Conservation (phyloP, 139 green algal species). For the Limnomonas spitsbergensis region DNA sequence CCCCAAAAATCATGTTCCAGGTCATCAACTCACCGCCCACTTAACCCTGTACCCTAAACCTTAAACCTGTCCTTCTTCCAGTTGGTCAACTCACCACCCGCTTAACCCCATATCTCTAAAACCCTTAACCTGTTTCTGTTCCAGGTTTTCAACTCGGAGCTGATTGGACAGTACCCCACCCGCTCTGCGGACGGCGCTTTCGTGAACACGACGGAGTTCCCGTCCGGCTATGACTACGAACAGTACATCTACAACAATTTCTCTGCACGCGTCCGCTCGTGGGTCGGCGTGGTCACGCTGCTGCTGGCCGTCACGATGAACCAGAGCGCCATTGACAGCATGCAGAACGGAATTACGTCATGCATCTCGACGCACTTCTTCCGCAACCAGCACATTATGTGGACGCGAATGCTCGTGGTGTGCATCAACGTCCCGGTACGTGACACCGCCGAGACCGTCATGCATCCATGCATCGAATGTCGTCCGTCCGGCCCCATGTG, state of each 20-base stretch:
- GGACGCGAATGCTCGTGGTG: slow-evolving; percentile 58
- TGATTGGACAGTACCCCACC: background rate
- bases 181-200: background rate
- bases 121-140: slow-evolving; percentile 68
- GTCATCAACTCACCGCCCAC: too few relatives aligned
- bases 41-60: too few relatives aligned
- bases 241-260: background rate
- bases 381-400: slow-evolving; percentile 37
- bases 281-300: slow-evolving; percentile 55
- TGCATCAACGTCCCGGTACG: slow-evolving; percentile 74
- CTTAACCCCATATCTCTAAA: too few relatives aligned
- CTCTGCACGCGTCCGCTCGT: slow-evolving; percentile 18
- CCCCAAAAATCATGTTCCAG: background rate
- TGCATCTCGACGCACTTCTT: slow-evolving; percentile 41
- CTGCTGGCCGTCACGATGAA: slow-evolving; percentile 73
- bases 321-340: slow-evolving; percentile 62
- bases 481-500: slow-evolving; percentile 27
- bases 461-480: too few relatives aligned
- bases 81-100: too few relatives aligned
- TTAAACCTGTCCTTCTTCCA: too few relatives aligned
- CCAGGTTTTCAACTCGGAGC: slow-evolving; percentile 25
- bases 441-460: slow-evolving; percentile 66
- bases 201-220: background rate
- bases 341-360: slow-evolving; percentile 49
- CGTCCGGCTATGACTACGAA: too few relatives aligned